Conservation (phyloP, 2,329 filamentous ascomycete species). For the Blumeria graminis region DNA sequence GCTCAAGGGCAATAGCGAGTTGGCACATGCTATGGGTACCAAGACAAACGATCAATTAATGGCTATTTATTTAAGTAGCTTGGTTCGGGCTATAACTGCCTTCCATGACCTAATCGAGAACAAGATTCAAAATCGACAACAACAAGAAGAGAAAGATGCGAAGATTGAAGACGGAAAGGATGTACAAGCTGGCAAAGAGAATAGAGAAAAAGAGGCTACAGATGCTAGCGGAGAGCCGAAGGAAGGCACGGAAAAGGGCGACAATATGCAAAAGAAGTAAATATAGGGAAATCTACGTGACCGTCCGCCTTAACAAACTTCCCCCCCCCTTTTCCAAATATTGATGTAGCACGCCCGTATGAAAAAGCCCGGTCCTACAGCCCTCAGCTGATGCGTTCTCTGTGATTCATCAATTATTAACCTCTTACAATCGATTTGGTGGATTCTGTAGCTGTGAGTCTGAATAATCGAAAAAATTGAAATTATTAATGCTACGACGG, state of each 20-base stretch:
- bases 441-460: no score
- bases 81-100: constrained; percentile 92
- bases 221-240: constrained; percentile 25
- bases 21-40: constrained; percentile 90
- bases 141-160: constrained; percentile 80
- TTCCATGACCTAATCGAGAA: constrained; percentile 99
- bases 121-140: constrained; percentile 97
- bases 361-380: no score
- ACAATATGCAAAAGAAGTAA: constrained; percentile 18
- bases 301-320: no score
- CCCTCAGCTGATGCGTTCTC: no score
- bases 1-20: constrained; percentile 45
- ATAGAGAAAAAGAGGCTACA: constrained; percentile 32
- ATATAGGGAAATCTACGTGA: constrained; percentile 2
- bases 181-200: constrained; percentile 32
- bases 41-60: constrained; percentile 99
- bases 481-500: no score
- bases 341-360: no score
- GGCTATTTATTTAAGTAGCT: constrained; percentile 87
- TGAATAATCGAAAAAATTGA: no score
- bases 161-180: constrained; percentile 39
- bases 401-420: no score
- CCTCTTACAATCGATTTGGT: no score
- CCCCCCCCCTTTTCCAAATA: no score
- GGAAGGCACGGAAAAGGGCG: constrained; percentile 23